Percentiles rank a stretch among this genome's conserved stretches.
Conservation (phyloP, 225 moss, liverwort and hornwort species). For the Pseudisothecium myosuroides region DNA sequence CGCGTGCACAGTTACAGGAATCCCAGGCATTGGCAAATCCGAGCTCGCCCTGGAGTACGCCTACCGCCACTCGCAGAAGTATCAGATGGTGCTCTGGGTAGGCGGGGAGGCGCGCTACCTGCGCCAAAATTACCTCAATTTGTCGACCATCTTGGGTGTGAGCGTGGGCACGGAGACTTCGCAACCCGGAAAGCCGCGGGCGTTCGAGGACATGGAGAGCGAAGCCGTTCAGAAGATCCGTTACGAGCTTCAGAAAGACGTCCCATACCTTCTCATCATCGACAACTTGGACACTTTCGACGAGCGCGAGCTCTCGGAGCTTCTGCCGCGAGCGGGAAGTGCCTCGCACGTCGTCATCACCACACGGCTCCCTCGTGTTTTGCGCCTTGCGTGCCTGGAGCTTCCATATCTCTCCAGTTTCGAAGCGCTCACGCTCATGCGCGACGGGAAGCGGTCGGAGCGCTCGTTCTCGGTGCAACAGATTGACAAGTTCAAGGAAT, state of each 20-base stretch:
- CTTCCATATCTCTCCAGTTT: slow-evolving; percentile 24
- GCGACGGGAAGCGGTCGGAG: slow-evolving; percentile 10
- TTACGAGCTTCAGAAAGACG: slow-evolving; percentile 29
- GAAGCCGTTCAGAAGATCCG: slow-evolving; percentile 27
- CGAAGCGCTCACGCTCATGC: slow-evolving; percentile 49
- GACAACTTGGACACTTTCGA: slow-evolving; percentile 50
- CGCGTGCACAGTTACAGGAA: slow-evolving; percentile 35
- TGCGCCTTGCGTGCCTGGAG: slow-evolving; percentile 26
- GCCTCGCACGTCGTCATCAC: slow-evolving; percentile 53
- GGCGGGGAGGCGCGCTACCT: slow-evolving; percentile 38
- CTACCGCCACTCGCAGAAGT: slow-evolving; percentile 36
- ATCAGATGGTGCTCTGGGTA: slow-evolving; percentile 40
- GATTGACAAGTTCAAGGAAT: slow-evolving; percentile 32
- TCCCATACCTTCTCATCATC: slow-evolving; percentile 44
- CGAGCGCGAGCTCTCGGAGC: slow-evolving; percentile 23
- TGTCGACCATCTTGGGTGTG: slow-evolving; percentile 17
- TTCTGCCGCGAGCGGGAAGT: slow-evolving; percentile 26
- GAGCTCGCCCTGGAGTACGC: slow-evolving; percentile 53
- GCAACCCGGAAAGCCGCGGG: not conserved
- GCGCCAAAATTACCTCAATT: slow-evolving; percentile 46
- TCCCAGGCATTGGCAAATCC: slow-evolving; percentile 50
- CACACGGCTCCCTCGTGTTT: slow-evolving; percentile 32
- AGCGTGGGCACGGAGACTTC: slow-evolving; percentile 20
- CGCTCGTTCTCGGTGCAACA: slow-evolving; percentile 23
- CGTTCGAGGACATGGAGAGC: slow-evolving; percentile 25